Conservation (phyloP, 768 basidiomycete genomes). For the Butyriboletus loyo region DNA sequence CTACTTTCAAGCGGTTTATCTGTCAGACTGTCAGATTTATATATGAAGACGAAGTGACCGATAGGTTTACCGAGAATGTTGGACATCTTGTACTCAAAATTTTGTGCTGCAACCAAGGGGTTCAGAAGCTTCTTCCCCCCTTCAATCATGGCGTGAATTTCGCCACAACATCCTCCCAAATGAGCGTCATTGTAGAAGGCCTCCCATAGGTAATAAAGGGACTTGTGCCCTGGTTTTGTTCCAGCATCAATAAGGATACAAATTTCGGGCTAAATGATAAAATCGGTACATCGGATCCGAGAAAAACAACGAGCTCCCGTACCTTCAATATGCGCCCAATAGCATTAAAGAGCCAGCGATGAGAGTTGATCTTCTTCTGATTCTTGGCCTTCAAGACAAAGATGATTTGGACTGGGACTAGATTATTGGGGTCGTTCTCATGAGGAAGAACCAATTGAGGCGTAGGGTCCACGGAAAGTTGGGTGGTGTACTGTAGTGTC, state of each 20-base stretch:
- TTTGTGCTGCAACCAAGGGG: slow-evolving; percentile 90
- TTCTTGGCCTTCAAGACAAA: slow-evolving; percentile 91
- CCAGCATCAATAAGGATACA: slow-evolving; percentile 94
- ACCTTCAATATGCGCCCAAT: slow-evolving; percentile 80
- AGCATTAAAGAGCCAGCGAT: slow-evolving; percentile 95
- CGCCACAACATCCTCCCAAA: slow-evolving; percentile 87
- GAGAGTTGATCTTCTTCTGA: slow-evolving; percentile 94
- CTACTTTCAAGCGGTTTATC: slow-evolving; percentile 94
- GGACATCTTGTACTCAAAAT: slow-evolving; percentile 98
- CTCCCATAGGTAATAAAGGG: slow-evolving; percentile 94
- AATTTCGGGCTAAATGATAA: slow-evolving; percentile 66
- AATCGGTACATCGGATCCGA: not conserved
- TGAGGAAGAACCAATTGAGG: slow-evolving; percentile 91
- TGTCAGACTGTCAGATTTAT: slow-evolving; percentile 25
- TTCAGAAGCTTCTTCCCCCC: slow-evolving; percentile 90
- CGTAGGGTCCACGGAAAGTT: slow-evolving; percentile 87
- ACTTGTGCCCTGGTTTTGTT: slow-evolving; percentile 95
- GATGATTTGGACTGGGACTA: slow-evolving; percentile 91
- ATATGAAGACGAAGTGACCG: not conserved
- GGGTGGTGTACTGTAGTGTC: slow-evolving; percentile 80
- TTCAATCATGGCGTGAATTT: slow-evolving; percentile 96
- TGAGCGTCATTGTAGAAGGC: slow-evolving; percentile 80
- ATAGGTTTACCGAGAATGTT: slow-evolving; percentile 76
- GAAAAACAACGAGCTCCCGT: slow-evolving; percentile 13
- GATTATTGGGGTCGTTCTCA: slow-evolving; percentile 84